phyloP scores from a whole-genome alignment of 192 early-diverging fungal genomes.

The Podila clonocystis region DNA sequence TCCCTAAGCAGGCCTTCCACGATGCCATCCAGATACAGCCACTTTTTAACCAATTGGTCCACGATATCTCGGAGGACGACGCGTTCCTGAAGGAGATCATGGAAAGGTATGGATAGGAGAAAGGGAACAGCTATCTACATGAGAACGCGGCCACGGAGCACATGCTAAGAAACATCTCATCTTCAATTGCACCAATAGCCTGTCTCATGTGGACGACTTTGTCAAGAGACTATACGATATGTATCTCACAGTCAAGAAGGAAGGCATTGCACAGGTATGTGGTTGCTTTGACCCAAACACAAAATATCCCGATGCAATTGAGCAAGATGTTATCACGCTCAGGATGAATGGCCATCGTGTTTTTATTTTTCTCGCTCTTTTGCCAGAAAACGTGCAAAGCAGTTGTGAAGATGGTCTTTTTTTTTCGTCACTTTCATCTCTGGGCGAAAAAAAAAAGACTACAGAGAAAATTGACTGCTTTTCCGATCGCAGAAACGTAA shows the following conservation, averaged over 20 bases:
- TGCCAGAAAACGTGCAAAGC: not conserved
- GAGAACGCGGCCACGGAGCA: no score
- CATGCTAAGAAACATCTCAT: not conserved
- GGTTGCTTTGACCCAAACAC: not conserved
- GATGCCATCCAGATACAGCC: constrained; percentile 82
- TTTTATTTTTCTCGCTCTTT: not conserved
- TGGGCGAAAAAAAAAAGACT: not conserved
- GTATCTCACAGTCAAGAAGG: constrained; percentile 69
- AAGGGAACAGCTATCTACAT: no score
- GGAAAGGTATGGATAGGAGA: constrained; percentile 59
- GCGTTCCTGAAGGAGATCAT: constrained; percentile 79
- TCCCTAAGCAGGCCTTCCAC: constrained; percentile 77
- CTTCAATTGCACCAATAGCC: constrained; percentile 44
- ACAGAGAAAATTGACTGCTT: constrained; percentile 9
- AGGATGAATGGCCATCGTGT: not conserved
- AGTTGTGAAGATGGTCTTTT: not conserved
- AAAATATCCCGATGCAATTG: not conserved
- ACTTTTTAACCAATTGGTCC: constrained; percentile 82
- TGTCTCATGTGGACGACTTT: constrained; percentile 88
- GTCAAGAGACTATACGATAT: constrained; percentile 78
- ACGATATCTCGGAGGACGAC: constrained; percentile 79
- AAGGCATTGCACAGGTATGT: constrained; percentile 70
- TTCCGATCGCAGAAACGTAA: constrained; percentile 6
- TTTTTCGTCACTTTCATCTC: not conserved
- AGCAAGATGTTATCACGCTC: not conserved